Evolutionary conservation across 352 stramenopile species (phyloP).

Genomic region (Pythium biforme): DNA sequence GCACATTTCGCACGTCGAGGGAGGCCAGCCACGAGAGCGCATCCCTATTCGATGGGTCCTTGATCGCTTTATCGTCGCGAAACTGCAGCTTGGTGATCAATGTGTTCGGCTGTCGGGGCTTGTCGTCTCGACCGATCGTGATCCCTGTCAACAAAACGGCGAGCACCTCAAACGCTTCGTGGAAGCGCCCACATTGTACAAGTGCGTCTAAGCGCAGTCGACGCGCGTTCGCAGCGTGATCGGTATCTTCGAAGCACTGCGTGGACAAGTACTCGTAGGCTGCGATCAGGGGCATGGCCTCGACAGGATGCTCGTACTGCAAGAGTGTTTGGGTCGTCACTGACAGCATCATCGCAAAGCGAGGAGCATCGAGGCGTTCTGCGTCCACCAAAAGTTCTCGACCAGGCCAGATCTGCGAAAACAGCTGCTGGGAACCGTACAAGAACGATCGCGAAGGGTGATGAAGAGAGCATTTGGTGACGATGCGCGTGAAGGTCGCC

Average conservation of each 20-base stretch:
- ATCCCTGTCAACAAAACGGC: slow-evolving; percentile 31
- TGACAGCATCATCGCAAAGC: slow-evolving; percentile 38
- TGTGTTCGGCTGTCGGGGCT: neutral
- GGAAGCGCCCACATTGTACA: slow-evolving; percentile 46
- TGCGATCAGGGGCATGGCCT: slow-evolving; percentile 55
- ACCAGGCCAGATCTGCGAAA: slow-evolving; percentile 58
- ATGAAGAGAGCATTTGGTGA: slow-evolving; percentile 49
- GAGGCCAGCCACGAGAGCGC: slow-evolving; percentile 20
- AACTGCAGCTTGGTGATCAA: slow-evolving; percentile 21
- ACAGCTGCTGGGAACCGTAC: slow-evolving; percentile 55
- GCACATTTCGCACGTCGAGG: slow-evolving; percentile 17
- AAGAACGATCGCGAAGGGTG: slow-evolving; percentile 59
- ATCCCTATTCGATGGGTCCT: slow-evolving; percentile 14
- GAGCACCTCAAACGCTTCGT: slow-evolving; percentile 47
- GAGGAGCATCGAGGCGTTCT: slow-evolving; percentile 40
- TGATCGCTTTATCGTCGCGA: slow-evolving; percentile 16
- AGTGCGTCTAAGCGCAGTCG: slow-evolving; percentile 53
- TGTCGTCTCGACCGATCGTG: neutral
- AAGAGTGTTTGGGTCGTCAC: slow-evolving; percentile 53
- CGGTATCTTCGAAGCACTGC: slow-evolving; percentile 42
- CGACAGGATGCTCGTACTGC: slow-evolving; percentile 44
- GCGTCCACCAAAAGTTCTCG: slow-evolving; percentile 44
- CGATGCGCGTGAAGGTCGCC: slow-evolving; percentile 53
- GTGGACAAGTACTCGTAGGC: slow-evolving; percentile 50
- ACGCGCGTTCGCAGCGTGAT: slow-evolving; percentile 52